Base-by-base conservation (phyloP, 1,139 yeast genomes). In the Arxiozyma slooffiae region DNA sequence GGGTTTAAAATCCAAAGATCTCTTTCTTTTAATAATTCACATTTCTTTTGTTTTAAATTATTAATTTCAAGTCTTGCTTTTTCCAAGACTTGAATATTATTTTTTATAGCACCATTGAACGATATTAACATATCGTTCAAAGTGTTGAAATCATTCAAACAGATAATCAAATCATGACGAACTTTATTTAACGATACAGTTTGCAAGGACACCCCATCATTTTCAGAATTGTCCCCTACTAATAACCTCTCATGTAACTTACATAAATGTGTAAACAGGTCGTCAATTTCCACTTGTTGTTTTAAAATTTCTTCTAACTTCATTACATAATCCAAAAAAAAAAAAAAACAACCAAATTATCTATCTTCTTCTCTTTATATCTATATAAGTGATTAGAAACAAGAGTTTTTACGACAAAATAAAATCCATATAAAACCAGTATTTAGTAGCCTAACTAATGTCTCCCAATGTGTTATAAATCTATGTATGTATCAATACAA, bases 131-230 rank as follows among this genome's bases (percentile, higher is more conserved):
- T 50, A 18, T 57, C 55, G 51, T 64, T 62, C 40, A 64, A 46
- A 9, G 45, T 53, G 43, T 56, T 54, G 30, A 63, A 41, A 48
- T 64, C 67, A 42, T 59, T 58, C 21, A 63, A 53, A 44, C 67
- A 62, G 5, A 60, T 54, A 34, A 53, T 50, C 23, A 65, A 58
- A 46, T 64, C 64, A 9, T 50, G 57, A 30, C 69, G 52, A n/a
- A 63, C 52, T 16, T 48, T 55, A 26, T 56, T 57, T 30, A 62
- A 42, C 23, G 45, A 42, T 17, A 42, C 8, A 20, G 34, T 14
- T 18, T 42, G 20, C 20, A 20, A 16, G 6, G 30, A 11, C 20
- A 9, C 38, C 1, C 11, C 4, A 9, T 41, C 39, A 22, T 21
- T 42, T 5, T 34, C 23, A 20, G 21, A 14, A 5, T 20, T 26